Conservation (phyloP, 169 alveolate species). For the Eimeria sp. region DNA sequence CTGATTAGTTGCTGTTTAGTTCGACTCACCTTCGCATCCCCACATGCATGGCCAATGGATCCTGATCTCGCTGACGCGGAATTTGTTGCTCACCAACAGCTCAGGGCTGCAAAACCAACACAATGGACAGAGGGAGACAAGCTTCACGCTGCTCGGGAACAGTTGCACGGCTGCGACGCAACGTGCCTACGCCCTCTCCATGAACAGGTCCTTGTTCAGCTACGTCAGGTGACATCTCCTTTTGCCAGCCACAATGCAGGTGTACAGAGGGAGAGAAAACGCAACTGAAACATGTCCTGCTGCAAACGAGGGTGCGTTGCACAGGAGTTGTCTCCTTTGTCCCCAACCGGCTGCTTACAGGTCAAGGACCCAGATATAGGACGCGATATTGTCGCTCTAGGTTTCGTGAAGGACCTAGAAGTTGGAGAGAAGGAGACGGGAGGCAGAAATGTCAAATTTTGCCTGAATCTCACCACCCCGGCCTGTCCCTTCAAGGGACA, state of each 20-base stretch:
- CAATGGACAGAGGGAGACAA: neutral
- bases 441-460: conserved; percentile 85
- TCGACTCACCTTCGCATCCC: neutral
- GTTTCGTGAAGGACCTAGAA: conserved; percentile 88
- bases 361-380: conserved; percentile 91
- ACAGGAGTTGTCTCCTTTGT: neutral
- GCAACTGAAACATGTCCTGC: neutral
- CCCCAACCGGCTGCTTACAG: conserved; percentile 1
- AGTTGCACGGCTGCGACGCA: neutral
- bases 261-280: neutral
- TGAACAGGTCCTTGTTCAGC: conserved; percentile 38
- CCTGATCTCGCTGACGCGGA: conserved; percentile 67
- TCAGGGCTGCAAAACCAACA: neutral
- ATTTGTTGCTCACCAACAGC: neutral
- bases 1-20: neutral
- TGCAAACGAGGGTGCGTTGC: neutral
- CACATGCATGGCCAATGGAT: conserved; percentile 65
- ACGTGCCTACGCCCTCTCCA: conserved; percentile 33
- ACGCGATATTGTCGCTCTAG: conserved; percentile 89
- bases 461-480: conserved; percentile 91
- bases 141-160: neutral
- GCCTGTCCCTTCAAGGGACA: conserved; percentile 91
- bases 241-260: neutral
- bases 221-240: conserved; percentile 28
- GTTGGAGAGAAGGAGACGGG: conserved; percentile 82